Percentiles rank a stretch among this genome's conserved stretches.
Conservation (phyloP, 2,329 filamentous ascomycete genomes). For the Neopestalotiopsis sp. region DNA sequence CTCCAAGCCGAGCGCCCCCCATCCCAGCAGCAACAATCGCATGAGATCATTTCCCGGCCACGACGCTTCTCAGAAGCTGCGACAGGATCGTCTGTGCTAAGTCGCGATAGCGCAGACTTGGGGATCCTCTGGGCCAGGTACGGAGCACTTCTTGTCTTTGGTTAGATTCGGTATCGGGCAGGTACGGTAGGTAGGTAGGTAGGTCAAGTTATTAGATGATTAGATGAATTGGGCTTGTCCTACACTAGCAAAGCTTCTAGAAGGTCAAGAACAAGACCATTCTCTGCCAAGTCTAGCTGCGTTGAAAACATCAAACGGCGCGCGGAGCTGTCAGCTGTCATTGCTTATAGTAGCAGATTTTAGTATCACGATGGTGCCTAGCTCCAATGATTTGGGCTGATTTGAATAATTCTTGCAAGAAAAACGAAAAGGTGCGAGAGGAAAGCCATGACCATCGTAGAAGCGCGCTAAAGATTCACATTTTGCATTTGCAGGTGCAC, state of each 20-base stretch:
- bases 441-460: too few species aligned
- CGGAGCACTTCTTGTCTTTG: neutral
- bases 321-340: slow-evolving; percentile 11
- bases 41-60: neutral
- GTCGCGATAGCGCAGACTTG: neutral
- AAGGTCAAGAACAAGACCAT: slow-evolving; percentile 4
- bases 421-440: too few species aligned
- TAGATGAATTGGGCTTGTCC: neutral
- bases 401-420: too few species aligned
- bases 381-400: neutral
- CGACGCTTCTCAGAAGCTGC: neutral
- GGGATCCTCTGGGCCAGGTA: neutral
- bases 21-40: neutral
- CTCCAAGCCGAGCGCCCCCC: neutral
- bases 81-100: neutral
- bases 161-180: too few species aligned
- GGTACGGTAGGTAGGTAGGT: too few species aligned
- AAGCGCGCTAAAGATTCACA: too few species aligned
- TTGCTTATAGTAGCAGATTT: neutral
- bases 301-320: slow-evolving; percentile 1
- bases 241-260: slow-evolving; percentile 10
- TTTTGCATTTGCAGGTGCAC: neutral
- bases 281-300: slow-evolving; percentile 4
- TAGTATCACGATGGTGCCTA: neutral
- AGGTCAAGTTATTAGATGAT: neutral